Evolutionary conservation across 1,139 yeast species (phyloP).

Genomic region (Hyphopichia pseudoburtonii): DNA sequence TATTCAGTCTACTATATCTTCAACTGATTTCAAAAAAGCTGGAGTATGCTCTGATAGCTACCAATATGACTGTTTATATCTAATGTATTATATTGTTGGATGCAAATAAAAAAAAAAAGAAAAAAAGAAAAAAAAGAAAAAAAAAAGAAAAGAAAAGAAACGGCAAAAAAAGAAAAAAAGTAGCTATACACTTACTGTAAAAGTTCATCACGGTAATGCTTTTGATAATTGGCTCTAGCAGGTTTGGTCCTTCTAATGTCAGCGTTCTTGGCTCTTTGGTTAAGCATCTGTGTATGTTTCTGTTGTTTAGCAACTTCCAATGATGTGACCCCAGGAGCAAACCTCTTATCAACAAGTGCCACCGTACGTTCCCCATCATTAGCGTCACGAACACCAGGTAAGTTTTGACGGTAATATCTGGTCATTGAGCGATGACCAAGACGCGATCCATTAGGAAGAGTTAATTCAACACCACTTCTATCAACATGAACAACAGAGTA

Average conservation of each 20-base stretch:
- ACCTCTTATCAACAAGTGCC: slow-evolving; percentile 40
- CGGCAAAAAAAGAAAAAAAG: neutral
- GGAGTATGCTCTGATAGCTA: too few relatives aligned
- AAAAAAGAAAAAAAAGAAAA: neutral
- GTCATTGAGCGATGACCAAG: slow-evolving; percentile 50
- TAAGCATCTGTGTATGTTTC: slow-evolving; percentile 27
- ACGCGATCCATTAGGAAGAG: slow-evolving; percentile 49
- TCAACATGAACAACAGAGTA: slow-evolving; percentile 39
- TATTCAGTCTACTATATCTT: too few relatives aligned
- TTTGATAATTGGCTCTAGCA: slow-evolving; percentile 33
- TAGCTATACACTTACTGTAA: neutral
- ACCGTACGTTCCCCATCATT: slow-evolving; percentile 34
- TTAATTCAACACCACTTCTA: slow-evolving; percentile 38
- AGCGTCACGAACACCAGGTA: slow-evolving; percentile 24
- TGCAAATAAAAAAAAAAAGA: neutral
- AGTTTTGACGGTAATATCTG: slow-evolving; percentile 43
- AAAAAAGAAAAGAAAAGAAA: neutral
- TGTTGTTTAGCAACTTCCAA: slow-evolving; percentile 35
- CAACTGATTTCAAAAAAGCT: too few relatives aligned
- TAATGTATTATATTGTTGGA: too few relatives aligned
- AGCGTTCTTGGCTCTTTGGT: slow-evolving; percentile 22
- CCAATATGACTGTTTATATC: too few relatives aligned
- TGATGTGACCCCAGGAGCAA: slow-evolving; percentile 38
- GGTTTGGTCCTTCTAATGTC: slow-evolving; percentile 27
- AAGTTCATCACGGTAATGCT: slow-evolving; percentile 40